Percentiles rank a stretch among this genome's conserved stretches.
phyloP scores from a whole-genome alignment of 805 yeast species.

The Saccharomycodes ludwigii region DNA sequence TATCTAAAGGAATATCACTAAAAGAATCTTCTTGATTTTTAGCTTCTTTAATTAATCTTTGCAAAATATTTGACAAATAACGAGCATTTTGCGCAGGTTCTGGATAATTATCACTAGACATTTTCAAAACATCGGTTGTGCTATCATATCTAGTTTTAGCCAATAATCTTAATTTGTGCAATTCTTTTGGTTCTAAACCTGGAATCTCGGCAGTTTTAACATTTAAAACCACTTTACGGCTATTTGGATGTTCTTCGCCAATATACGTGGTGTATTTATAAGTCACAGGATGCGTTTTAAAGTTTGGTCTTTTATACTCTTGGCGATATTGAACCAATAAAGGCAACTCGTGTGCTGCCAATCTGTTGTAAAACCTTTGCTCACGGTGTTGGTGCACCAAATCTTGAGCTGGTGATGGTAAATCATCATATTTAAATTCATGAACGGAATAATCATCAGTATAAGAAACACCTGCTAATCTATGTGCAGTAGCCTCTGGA shows the following conservation, averaged over 20 bases:
- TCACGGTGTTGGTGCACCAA: slow-evolving; percentile 59
- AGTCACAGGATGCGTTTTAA: slow-evolving; percentile 38
- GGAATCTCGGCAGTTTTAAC: slow-evolving; percentile 36
- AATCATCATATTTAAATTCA: slow-evolving; percentile 49
- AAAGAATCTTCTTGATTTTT: slow-evolving; percentile 52
- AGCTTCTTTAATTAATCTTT: slow-evolving; percentile 49
- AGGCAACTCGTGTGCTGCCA: slow-evolving; percentile 90
- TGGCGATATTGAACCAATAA: slow-evolving; percentile 64
- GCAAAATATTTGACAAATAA: slow-evolving; percentile 51
- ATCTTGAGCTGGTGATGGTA: slow-evolving; percentile 61
- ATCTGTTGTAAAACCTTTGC: slow-evolving; percentile 62
- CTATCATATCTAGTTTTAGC: slow-evolving; percentile 70
- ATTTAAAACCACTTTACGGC: slow-evolving; percentile 48
- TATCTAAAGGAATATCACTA: slow-evolving; percentile 71
- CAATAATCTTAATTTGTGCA: slow-evolving; percentile 67
- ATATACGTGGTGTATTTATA: slow-evolving; percentile 63
- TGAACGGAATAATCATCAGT: slow-evolving; percentile 28
- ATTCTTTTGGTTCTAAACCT: slow-evolving; percentile 35
- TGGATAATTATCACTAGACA: slow-evolving; percentile 51
- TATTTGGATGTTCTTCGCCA: slow-evolving; percentile 53
- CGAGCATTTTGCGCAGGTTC: slow-evolving; percentile 83
- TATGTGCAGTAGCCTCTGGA: slow-evolving; percentile 28
- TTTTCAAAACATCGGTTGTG: slow-evolving; percentile 43
- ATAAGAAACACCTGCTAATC: slow-evolving; percentile 22
- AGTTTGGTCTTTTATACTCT: slow-evolving; percentile 41